A percentile compares a stretch with the other conserved stretches of the same genome.
Evolutionary conservation across 768 basidiomycete genomes (phyloP).

Genomic region (Kwoniella mangroviensis): DNA sequence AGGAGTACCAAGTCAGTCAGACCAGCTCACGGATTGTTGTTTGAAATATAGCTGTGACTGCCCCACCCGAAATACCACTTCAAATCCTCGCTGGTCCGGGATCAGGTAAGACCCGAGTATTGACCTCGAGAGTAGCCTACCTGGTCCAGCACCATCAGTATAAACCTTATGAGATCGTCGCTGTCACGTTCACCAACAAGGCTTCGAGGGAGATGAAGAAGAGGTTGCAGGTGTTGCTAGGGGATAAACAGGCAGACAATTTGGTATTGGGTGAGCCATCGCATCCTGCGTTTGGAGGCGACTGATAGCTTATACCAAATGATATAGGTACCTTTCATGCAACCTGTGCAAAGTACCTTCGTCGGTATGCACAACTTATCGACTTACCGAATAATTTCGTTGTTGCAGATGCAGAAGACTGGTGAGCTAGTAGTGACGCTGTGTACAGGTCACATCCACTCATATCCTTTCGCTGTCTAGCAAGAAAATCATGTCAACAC

Average conservation of each 20-base stretch:
- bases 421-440: too few species aligned
- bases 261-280: constrained; percentile 62
- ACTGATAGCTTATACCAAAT: constrained; percentile 26
- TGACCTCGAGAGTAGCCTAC: constrained; percentile 59
- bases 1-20: not conserved
- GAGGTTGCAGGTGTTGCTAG: constrained; percentile 71
- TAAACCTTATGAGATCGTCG: constrained; percentile 53
- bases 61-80: constrained; percentile 67
- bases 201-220: constrained; percentile 85
- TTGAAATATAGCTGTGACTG: constrained; percentile 66
- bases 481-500: constrained; percentile 68
- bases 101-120: constrained; percentile 64
- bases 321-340: constrained; percentile 79
- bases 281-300: not conserved
- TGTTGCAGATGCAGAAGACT: constrained; percentile 79
- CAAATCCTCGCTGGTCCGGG: constrained; percentile 83
- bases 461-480: too few species aligned
- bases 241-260: constrained; percentile 63
- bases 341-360: constrained; percentile 72
- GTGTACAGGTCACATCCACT: too few species aligned
- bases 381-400: constrained; percentile 75
- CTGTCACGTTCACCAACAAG: constrained; percentile 84
- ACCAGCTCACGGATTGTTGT: not conserved
- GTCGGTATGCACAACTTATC: constrained; percentile 67
- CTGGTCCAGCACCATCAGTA: constrained; percentile 51